These are phyloP conservation scores for Fusarium bulbicola DNA, from an alignment of 2,329 filamentous ascomycete species.

Conservation along the genomic window DNA sequence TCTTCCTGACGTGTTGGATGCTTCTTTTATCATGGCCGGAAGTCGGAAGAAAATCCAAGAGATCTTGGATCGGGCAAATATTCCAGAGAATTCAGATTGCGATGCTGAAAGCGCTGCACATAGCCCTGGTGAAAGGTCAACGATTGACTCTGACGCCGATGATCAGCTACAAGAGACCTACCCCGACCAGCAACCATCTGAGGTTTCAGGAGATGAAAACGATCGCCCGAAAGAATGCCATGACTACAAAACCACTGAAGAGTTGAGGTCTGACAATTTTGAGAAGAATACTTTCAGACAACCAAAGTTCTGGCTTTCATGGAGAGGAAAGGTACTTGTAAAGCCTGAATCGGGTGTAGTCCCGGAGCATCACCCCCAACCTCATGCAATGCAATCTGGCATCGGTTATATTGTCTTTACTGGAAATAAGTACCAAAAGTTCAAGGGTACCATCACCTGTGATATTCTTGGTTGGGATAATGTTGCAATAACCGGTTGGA, in stretches of 20 bases:
- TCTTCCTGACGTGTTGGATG: not conserved
- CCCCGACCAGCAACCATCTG: not conserved
- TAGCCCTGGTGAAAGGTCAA: not conserved
- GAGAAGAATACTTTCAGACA: constrained; percentile 25
- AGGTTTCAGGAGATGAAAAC: not conserved
- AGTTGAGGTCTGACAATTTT: not conserved
- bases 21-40: constrained; percentile 1
- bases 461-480: not conserved
- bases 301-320: constrained; percentile 24
- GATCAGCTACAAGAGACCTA: not conserved
- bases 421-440: constrained; percentile 5
- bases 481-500: not conserved
- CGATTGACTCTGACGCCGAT: not conserved
- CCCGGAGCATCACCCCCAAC: too few relatives aligned
- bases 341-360: accelerated
- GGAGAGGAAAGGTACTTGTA: not conserved
- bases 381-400: not conserved
- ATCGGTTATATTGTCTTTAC: constrained; percentile 15
- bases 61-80: not conserved
- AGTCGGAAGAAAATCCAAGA: constrained; percentile 1
- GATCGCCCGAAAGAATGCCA: accelerated
- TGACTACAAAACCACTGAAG: not conserved
- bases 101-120: not conserved
- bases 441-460: constrained; percentile 3
- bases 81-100: accelerated